Base-by-base conservation (phyloP, 768 basidiomycete genomes). In the Rickenella mellea region DNA sequence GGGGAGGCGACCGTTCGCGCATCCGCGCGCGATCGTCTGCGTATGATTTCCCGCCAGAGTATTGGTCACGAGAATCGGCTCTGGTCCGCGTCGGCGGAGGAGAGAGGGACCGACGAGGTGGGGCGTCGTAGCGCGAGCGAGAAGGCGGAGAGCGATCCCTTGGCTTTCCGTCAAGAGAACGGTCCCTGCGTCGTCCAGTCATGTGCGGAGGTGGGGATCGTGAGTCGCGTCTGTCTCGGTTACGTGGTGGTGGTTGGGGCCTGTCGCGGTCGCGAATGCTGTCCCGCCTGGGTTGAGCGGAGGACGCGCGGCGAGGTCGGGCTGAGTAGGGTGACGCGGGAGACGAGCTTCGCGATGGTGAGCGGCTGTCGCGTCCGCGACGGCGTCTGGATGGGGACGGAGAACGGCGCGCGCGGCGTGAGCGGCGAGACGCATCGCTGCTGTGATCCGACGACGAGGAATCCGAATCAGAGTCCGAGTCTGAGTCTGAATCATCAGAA, bases 381-480 rank as follows among this genome's bases (percentile, higher is more conserved):
- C 24, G 19, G 3, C 12, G 33, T 4, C 33, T 17, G 15, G 19
- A 36, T 11, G 33, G 33, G 7, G 33, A 21, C 6, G 32, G 33
- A 11, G 33, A 36, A 36, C 12, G 50, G 14, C 58, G 46, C 9
- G 58, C 50, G 45, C 55, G 55, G 21, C 60, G 62, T 4, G 73
- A 70, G 8, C 53, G 27, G n/a, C 63, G 60, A 29, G 59, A 58
- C 6, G 68, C 62, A 12, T 57, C 57, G 3, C 70, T 69, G 12
- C 56, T 60, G 0, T 66, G 63, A 9, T 28, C 49, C 37, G 45
- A 43, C 14, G 24, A 32, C n/a, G 19, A 30, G 2, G 66, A 69
- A 9, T 47, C 49, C 9, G 59, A 58, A 35, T 52, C 52, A 5
- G 51, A 53, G 15, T 69, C 67, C 0, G 71, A 68, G 30, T 65